Evolutionary conservation across 352 stramenopile species (phyloP).

Genomic region (Globisporangium spinosum): DNA sequence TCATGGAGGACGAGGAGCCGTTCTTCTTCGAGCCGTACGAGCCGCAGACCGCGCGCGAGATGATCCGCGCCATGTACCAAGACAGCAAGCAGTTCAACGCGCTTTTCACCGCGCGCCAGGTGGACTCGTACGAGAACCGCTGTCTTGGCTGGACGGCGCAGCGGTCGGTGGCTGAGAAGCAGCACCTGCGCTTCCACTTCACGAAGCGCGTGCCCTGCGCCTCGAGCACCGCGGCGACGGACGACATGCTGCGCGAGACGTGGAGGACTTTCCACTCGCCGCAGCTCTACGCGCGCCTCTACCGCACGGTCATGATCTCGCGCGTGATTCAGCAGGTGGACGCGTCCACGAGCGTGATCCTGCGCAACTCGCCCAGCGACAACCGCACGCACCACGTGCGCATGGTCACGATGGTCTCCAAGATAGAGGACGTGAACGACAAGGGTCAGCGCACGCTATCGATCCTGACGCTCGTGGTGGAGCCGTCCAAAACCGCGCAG

Average conservation of each 20-base stretch:
- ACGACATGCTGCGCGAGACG: slow-evolving; percentile 24
- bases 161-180: slow-evolving; percentile 23
- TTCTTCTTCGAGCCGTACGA: slow-evolving; percentile 45
- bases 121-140: slow-evolving; percentile 18
- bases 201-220: slow-evolving; percentile 26
- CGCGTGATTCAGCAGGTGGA: slow-evolving; percentile 39
- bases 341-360: slow-evolving; percentile 31
- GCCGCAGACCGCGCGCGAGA: slow-evolving; percentile 17
- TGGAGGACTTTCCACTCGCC: slow-evolving; percentile 39
- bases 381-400: slow-evolving; percentile 32
- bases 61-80: slow-evolving; percentile 27
- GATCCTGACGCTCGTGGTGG: slow-evolving; percentile 31
- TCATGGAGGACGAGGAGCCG: slow-evolving; percentile 34
- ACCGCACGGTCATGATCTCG: slow-evolving; percentile 33
- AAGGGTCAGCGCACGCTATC: slow-evolving; percentile 25
- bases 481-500: slow-evolving; percentile 26
- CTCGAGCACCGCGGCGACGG: slow-evolving; percentile 21
- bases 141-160: slow-evolving; percentile 46
- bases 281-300: slow-evolving; percentile 32
- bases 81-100: slow-evolving; percentile 26
- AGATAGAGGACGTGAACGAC: slow-evolving; percentile 29
- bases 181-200: slow-evolving; percentile 42
- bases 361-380: slow-evolving; percentile 36
- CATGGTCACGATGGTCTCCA: slow-evolving; percentile 37
- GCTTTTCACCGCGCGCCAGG: slow-evolving; percentile 20